These are phyloP conservation scores for Xylona heveae DNA, from an alignment of 495 filamentous ascomycete species.

Conservation along the genomic window DNA sequence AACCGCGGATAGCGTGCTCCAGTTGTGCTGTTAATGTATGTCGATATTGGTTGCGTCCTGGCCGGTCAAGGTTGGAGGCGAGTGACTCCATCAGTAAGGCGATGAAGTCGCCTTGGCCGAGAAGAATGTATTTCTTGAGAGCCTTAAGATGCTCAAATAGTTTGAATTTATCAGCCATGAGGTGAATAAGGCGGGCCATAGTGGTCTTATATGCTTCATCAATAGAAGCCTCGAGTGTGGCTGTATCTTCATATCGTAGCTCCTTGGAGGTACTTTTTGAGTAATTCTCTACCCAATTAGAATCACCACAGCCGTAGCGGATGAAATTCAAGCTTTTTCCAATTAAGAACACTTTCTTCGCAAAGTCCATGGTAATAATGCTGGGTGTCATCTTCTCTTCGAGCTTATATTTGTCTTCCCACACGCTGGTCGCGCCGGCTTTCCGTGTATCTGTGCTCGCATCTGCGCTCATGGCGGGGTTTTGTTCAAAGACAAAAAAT, in stretches of 20 bases:
- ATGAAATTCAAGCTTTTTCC: slow-evolving; percentile 98
- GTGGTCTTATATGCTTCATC: slow-evolving; percentile 95
- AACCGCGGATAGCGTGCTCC: slow-evolving; percentile 91
- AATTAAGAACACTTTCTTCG: slow-evolving; percentile 87
- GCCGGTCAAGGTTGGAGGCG: slow-evolving; percentile 75
- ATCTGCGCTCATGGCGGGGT: slow-evolving; percentile 19
- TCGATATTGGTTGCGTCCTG: slow-evolving; percentile 84
- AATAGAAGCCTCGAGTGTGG: slow-evolving; percentile 75
- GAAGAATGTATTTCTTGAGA: slow-evolving; percentile 81
- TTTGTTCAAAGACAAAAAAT: slow-evolving; percentile 82
- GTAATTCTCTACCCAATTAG: slow-evolving; percentile 88
- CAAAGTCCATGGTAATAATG: slow-evolving; percentile 81
- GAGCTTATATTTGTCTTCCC: slow-evolving; percentile 93
- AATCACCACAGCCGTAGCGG: slow-evolving; percentile 79
- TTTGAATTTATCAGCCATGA: slow-evolving; percentile 88
- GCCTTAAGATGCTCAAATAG: slow-evolving; percentile 83
- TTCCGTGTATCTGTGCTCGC: slow-evolving; percentile 13
- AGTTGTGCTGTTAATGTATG: slow-evolving; percentile 93
- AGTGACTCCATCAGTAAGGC: slow-evolving; percentile 93
- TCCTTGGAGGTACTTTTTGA: slow-evolving; percentile 89
- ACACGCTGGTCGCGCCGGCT: slow-evolving; percentile 69
- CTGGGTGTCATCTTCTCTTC: slow-evolving; percentile 71
- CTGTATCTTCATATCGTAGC: slow-evolving; percentile 83
- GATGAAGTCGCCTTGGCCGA: slow-evolving; percentile 96
- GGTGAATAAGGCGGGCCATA: slow-evolving; percentile 81